Percentiles rank a stretch among this genome's conserved stretches.
Conservation (phyloP, 805 yeast species). For the Candida verbasci region DNA sequence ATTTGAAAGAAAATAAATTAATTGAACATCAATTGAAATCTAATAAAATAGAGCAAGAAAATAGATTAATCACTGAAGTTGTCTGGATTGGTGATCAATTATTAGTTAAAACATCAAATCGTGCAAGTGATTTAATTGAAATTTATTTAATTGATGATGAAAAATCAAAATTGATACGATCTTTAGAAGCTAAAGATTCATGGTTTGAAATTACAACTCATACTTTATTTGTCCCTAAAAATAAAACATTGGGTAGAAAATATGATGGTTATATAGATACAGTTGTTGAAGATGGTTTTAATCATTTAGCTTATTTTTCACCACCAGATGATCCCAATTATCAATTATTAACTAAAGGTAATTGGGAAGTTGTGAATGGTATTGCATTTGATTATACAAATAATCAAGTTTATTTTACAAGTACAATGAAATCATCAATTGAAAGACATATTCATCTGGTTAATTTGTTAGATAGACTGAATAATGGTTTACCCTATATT, state of each 20-base stretch:
- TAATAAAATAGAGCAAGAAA: conserved; percentile 23
- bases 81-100: conserved; percentile 51
- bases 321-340: conserved; percentile 53
- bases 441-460: conserved; percentile 83
- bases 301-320: conserved; percentile 80
- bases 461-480: conserved; percentile 36
- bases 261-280: conserved; percentile 77
- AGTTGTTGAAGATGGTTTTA: conserved; percentile 52
- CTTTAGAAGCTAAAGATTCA: conserved; percentile 48
- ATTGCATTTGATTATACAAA: conserved; percentile 53
- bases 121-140: conserved; percentile 55
- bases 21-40: conserved; percentile 14
- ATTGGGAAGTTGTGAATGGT: conserved; percentile 81
- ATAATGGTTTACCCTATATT: conserved; percentile 48
- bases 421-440: conserved; percentile 72
- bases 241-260: conserved; percentile 28
- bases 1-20: conserved; percentile 18
- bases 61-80: conserved; percentile 54
- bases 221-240: conserved; percentile 32
- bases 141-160: conserved; percentile 41
- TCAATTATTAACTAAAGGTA: conserved; percentile 58
- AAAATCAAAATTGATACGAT: conserved; percentile 29
- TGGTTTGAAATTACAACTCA: conserved; percentile 50
- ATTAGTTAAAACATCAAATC: conserved; percentile 57
- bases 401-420: conserved; percentile 53